Percentiles rank a stretch among this genome's conserved stretches.
phyloP scores from a whole-genome alignment of 805 yeast genomes.

The Wickerhamiella shivajii region DNA sequence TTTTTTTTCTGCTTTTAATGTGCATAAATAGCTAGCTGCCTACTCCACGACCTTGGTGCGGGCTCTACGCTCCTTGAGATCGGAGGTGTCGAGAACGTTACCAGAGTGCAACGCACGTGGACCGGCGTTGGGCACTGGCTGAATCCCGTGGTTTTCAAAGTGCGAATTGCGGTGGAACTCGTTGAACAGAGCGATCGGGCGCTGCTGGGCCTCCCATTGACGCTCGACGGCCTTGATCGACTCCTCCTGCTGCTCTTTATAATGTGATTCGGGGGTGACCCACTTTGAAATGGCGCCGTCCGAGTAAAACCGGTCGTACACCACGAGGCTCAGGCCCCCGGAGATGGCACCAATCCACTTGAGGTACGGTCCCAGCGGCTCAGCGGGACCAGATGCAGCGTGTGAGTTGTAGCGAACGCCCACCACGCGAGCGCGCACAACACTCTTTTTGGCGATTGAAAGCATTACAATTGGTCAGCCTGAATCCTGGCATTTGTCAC shows the following conservation, averaged over 20 bases:
- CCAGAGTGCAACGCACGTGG: constrained; percentile 18
- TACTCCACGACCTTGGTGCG: constrained; percentile 12
- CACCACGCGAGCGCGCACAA: neutral
- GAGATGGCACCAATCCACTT: constrained; percentile 17
- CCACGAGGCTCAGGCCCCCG: constrained; percentile 13
- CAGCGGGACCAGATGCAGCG: constrained; percentile 18
- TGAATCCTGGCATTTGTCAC: constrained; percentile 2
- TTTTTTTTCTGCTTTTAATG: too few species aligned
- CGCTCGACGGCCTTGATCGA: constrained; percentile 2
- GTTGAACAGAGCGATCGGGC: constrained; percentile 13
- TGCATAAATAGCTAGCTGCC: neutral
- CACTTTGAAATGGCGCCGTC: constrained; percentile 15
- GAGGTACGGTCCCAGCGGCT: constrained; percentile 16
- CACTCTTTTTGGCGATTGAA: neutral
- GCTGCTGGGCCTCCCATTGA: constrained; percentile 7
- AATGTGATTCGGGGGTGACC: constrained; percentile 15
- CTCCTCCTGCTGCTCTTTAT: constrained; percentile 10
- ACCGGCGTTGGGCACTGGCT: constrained; percentile 22
- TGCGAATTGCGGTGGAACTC: constrained; percentile 13
- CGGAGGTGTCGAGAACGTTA: constrained; percentile 15
- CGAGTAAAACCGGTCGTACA: constrained; percentile 18
- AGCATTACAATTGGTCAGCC: constrained; percentile 3
- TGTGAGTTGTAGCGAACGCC: neutral
- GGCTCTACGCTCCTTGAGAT: constrained; percentile 21
- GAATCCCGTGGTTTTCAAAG: constrained; percentile 13